Evolutionary conservation across 2,329 filamentous ascomycete species (phyloP).

Genomic region (Colletotrichum noveboracense): DNA sequence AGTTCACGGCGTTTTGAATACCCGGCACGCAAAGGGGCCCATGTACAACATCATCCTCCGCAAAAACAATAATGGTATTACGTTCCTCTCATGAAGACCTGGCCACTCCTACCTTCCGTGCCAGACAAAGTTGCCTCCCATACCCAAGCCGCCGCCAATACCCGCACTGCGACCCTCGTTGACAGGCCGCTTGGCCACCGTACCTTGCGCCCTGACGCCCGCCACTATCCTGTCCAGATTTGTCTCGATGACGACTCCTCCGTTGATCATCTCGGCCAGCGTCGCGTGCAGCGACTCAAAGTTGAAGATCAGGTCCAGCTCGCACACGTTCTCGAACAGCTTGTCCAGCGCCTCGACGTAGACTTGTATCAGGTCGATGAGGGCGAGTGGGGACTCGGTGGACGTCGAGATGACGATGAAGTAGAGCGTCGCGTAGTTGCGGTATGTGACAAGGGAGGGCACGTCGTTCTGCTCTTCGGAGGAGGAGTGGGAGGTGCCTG

Average conservation of each 20-base stretch:
- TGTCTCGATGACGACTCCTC: slow-evolving; percentile 93
- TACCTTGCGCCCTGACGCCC: slow-evolving; percentile 79
- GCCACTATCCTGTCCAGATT: slow-evolving; percentile 86
- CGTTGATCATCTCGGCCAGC: slow-evolving; percentile 92
- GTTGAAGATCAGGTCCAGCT: slow-evolving; percentile 98
- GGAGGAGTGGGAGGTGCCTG: slow-evolving; percentile 67
- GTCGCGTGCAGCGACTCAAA: slow-evolving; percentile 96
- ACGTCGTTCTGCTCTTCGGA: slow-evolving; percentile 82
- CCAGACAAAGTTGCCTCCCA: slow-evolving; percentile 66
- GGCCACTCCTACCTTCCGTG: slow-evolving; percentile 35
- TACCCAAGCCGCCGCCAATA: slow-evolving; percentile 56
- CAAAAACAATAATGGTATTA: slow-evolving; percentile 16
- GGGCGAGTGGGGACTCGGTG: slow-evolving; percentile 91
- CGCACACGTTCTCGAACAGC: slow-evolving; percentile 98
- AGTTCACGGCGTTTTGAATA: slow-evolving; percentile 22
- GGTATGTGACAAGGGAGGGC: slow-evolving; percentile 95
- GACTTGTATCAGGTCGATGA: slow-evolving; percentile 97
- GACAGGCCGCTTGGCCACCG: slow-evolving; percentile 78
- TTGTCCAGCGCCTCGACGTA: slow-evolving; percentile 96
- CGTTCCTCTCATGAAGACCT: background rate
- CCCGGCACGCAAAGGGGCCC: slow-evolving; percentile 12
- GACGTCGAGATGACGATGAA: slow-evolving; percentile 98
- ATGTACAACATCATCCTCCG: slow-evolving; percentile 32
- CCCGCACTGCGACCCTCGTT: slow-evolving; percentile 65
- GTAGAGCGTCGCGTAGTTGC: slow-evolving; percentile 96